These are phyloP conservation scores for Purshia tridentata DNA, from an alignment of 306 rosid genomes.

Conservation along the genomic window DNA sequence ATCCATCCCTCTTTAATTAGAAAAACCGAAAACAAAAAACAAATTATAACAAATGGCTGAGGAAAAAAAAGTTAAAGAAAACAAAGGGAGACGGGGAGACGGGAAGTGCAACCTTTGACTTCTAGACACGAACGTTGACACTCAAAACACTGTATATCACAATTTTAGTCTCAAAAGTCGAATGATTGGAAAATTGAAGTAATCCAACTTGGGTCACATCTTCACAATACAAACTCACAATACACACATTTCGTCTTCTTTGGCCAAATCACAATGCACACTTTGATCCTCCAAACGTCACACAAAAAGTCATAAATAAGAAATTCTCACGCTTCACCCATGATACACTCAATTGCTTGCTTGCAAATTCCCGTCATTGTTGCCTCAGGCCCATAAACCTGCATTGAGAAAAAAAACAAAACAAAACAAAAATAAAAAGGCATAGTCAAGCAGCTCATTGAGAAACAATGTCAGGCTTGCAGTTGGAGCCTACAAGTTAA, in stretches of 20 bases:
- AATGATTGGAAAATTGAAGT: neutral
- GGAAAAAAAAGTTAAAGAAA: neutral
- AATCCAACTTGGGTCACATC: neutral
- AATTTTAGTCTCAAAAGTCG: neutral
- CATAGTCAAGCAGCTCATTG: neutral
- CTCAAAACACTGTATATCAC: neutral
- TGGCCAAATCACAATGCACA: neutral
- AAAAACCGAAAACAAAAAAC: no score
- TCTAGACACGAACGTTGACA: neutral
- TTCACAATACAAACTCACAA: constrained; percentile 9
- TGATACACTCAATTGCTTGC: constrained; percentile 79
- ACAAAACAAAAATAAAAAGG: neutral
- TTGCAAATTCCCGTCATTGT: constrained; percentile 91
- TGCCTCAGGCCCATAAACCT: constrained; percentile 88
- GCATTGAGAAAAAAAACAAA: constrained; percentile 30
- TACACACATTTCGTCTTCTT: neutral
- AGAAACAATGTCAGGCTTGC: neutral
- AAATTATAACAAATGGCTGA: no score
- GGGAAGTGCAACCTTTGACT: neutral
- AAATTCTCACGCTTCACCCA: constrained; percentile 38
- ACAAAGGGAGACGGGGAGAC: neutral
- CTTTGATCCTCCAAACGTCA: neutral
- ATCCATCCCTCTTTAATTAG: no score
- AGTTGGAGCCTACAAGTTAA: neutral
- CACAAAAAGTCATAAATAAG: neutral